Evolutionary conservation across 2,329 filamentous ascomycete species (phyloP), one percentile per base, ranked within the genome.

Genomic region (Teratosphaeria epicoccoides): DNA sequence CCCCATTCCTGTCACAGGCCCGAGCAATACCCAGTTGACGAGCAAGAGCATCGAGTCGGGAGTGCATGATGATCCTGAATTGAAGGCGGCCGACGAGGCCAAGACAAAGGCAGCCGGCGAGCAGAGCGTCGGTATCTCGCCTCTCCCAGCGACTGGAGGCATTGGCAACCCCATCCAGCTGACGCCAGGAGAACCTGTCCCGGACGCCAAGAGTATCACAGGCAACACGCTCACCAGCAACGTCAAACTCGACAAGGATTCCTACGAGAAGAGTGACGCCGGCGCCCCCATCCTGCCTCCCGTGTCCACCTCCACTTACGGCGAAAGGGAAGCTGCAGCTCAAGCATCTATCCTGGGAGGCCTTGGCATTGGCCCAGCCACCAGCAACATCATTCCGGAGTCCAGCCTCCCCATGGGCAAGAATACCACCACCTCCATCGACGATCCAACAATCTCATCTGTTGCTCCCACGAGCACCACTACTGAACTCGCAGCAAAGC

Each of bases 211-310:
- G 67, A 77, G 78, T 24, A 64, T 89, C 60, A 82, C 82, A 46
- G 70, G 77, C 49, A 85, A 87, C 68, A 84, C 88, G 48, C 79
- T 95, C 63, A 44, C 48, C 43, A 81, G 78, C 58, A 79, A 75
- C 24, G 76, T 75, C 29, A 76, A 73, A 63, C 79, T 87, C 20
- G 90, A 96, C 67, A 79, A 88, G 68, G 87, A 83, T 60, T 91
- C 88, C 1, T 97, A 96, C 70, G 85, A 94, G 68, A 87, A 87
- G 69, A 82, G 83, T 57, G 85, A 85, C 63, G 78, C 82, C 52
- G 63, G 64, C 24, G 68, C 71, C 53, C 68, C 68, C 29, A 59
- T 73, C 28, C 64, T 76, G 11, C 69, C 72, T 24, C 68, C 75
- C n/a, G 71, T 73, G 23, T 64, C 72, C n/a, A 73, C 71, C 43